Conservation (phyloP, 2,329 filamentous ascomycete species). For the Gliomastix tumulicola region DNA sequence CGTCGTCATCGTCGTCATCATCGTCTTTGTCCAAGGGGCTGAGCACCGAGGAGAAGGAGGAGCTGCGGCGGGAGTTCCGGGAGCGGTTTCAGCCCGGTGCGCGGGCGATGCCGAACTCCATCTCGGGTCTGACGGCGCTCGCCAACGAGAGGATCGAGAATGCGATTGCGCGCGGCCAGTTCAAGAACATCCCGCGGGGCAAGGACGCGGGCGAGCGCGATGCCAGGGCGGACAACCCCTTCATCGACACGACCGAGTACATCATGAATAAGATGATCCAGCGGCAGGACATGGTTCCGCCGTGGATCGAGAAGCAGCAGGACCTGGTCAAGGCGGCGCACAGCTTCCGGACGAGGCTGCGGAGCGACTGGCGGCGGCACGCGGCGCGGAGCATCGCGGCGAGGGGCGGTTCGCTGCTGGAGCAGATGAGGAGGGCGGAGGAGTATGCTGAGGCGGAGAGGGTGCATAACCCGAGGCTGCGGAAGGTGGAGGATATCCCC, state of each 20-base stretch:
- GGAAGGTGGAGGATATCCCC: conserved; percentile 32
- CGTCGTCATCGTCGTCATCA: not conserved
- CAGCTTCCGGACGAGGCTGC: conserved; percentile 66
- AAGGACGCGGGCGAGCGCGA: conserved; percentile 78
- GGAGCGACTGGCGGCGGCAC: conserved; percentile 79
- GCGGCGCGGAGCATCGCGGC: conserved; percentile 73
- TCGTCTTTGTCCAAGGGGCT: conserved; percentile 35
- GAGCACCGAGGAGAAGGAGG: conserved; percentile 65
- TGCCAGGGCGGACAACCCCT: conserved; percentile 74
- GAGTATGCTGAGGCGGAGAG: conserved; percentile 71
- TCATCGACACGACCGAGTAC: conserved; percentile 94
- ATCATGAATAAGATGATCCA: conserved; percentile 99
- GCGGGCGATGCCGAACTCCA: conserved; percentile 65
- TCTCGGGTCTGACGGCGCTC: conserved; percentile 72
- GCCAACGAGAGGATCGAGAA: conserved; percentile 92
- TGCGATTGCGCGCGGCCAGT: conserved; percentile 86
- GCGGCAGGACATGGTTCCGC: conserved; percentile 88
- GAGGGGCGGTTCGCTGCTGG: conserved; percentile 65
- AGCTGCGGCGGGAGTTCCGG: conserved; percentile 64
- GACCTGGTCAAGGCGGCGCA: conserved; percentile 65
- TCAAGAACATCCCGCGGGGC: conserved; percentile 73
- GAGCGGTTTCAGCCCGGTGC: conserved; percentile 73
- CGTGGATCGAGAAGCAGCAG: conserved; percentile 99
- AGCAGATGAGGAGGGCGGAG: conserved; percentile 65
- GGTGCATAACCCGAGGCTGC: conserved; percentile 49